A percentile compares a stretch with the other conserved stretches of the same genome.
Evolutionary conservation across 805 yeast genomes (phyloP).

Genomic region (Saccharomycopsis sp.): DNA sequence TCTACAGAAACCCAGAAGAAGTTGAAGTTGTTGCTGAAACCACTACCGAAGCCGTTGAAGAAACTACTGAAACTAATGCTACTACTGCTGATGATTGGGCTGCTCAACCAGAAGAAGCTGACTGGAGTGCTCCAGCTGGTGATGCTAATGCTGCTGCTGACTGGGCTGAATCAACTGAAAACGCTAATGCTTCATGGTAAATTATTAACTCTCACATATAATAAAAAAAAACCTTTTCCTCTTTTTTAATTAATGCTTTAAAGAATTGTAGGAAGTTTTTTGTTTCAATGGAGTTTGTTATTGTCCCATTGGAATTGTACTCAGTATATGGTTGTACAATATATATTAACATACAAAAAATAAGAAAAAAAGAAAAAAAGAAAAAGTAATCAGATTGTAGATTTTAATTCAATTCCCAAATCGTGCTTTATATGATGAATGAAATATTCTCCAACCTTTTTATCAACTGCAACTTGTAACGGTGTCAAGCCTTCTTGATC

Average conservation of each 20-base stretch:
- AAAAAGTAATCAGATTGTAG: no score
- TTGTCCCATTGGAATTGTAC: no score
- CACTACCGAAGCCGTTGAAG: conserved; percentile 50
- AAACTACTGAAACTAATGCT: conserved; percentile 55
- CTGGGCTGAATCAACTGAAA: conserved; percentile 45
- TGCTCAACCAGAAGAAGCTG: conserved; percentile 59
- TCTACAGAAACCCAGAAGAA: conserved; percentile 99
- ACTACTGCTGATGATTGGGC: conserved; percentile 65
- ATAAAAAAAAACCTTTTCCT: neutral
- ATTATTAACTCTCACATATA: conserved; percentile 9
- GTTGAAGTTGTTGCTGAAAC: conserved; percentile 71
- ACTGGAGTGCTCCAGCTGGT: conserved; percentile 67
- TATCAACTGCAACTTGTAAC: conserved; percentile 47
- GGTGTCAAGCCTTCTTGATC: conserved; percentile 51
- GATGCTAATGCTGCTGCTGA: conserved; percentile 58
- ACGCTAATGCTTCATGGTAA: conserved; percentile 25
- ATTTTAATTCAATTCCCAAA: conserved; percentile 6
- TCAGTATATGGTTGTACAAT: no score
- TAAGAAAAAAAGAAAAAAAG: no score
- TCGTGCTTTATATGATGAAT: conserved; percentile 10
- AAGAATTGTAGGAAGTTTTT: no score
- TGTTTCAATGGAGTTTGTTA: no score
- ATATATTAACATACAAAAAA: no score
- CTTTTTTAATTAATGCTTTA: neutral
- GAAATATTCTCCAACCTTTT: conserved; percentile 40